These are phyloP conservation scores for Termitomyces bulborhizus DNA, from an alignment of 768 basidiomycete genomes.

Conservation along the genomic window DNA sequence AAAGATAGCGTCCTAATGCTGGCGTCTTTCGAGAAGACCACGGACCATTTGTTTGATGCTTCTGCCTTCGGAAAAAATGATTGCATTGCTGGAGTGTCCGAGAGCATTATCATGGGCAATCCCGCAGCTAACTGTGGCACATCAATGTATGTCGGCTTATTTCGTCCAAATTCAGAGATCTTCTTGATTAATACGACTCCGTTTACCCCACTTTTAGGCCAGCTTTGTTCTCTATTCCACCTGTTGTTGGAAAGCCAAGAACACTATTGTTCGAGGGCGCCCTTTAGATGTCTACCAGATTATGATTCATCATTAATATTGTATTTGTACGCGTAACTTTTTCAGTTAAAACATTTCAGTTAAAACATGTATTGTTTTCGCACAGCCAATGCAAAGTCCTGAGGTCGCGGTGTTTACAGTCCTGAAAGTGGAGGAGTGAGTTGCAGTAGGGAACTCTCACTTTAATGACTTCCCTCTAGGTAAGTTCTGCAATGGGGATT, in stretches of 20 bases:
- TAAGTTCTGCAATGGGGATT: no score
- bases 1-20: slow-evolving; percentile 99
- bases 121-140: slow-evolving; percentile 92
- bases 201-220: slow-evolving; percentile 28
- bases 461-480: no score
- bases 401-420: no score
- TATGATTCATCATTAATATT: slow-evolving; percentile 4
- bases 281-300: slow-evolving; percentile 20
- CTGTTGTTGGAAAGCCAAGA: slow-evolving; percentile 41
- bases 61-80: slow-evolving; percentile 95
- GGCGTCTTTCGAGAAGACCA: slow-evolving; percentile 99
- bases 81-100: slow-evolving; percentile 92
- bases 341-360: background rate
- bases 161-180: background rate
- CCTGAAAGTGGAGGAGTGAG: no score
- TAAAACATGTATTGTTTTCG: no score
- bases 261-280: slow-evolving; percentile 45
- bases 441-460: no score
- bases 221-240: slow-evolving; percentile 38
- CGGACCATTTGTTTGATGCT: slow-evolving; percentile 97
- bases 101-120: slow-evolving; percentile 99
- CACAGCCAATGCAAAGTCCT: no score
- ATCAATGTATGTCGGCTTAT: slow-evolving; percentile 59
- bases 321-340: slow-evolving; percentile 6
- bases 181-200: slow-evolving; percentile 1